A percentile compares a stretch with the other conserved stretches of the same genome.
phyloP scores from a whole-genome alignment of 371 early-diverging fungal genomes.

The Rhizomucor pusillus region DNA sequence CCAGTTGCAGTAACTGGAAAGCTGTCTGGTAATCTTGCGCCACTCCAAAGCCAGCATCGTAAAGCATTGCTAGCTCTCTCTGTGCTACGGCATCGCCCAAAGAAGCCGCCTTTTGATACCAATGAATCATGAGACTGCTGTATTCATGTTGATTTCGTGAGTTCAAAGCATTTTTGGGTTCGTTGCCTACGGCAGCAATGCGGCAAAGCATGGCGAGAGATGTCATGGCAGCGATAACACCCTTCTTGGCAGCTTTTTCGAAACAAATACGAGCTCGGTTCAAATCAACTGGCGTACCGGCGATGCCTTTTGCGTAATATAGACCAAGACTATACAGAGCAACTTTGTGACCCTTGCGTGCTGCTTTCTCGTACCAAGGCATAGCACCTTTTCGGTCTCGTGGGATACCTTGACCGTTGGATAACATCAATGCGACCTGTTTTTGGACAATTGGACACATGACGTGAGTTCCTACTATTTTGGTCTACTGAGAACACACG shows the following conservation, averaged over 20 bases:
- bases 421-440: slow-evolving; percentile 30
- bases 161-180: neutral
- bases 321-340: slow-evolving; percentile 39
- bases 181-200: neutral
- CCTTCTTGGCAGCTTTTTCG: slow-evolving; percentile 35
- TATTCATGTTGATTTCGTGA: slow-evolving; percentile 28
- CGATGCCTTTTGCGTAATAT: slow-evolving; percentile 43
- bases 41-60: slow-evolving; percentile 67
- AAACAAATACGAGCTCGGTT: slow-evolving; percentile 26
- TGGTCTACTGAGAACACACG: neutral
- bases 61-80: slow-evolving; percentile 80
- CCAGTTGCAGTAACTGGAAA: slow-evolving; percentile 70
- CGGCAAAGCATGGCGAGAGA: slow-evolving; percentile 28
- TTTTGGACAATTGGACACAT: neutral
- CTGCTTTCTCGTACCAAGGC: slow-evolving; percentile 50
- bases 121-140: slow-evolving; percentile 27
- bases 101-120: slow-evolving; percentile 45
- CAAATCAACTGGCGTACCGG: slow-evolving; percentile 21
- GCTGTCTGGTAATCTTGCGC: slow-evolving; percentile 66
- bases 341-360: slow-evolving; percentile 33
- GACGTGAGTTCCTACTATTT: neutral
- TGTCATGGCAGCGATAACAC: slow-evolving; percentile 30
- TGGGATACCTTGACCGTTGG: slow-evolving; percentile 42
- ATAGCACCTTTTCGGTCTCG: slow-evolving; percentile 37
- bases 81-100: slow-evolving; percentile 56